Evolutionary conservation across 176 grass and related monocot species (phyloP).

Genomic region (Aechmea fasciata): DNA sequence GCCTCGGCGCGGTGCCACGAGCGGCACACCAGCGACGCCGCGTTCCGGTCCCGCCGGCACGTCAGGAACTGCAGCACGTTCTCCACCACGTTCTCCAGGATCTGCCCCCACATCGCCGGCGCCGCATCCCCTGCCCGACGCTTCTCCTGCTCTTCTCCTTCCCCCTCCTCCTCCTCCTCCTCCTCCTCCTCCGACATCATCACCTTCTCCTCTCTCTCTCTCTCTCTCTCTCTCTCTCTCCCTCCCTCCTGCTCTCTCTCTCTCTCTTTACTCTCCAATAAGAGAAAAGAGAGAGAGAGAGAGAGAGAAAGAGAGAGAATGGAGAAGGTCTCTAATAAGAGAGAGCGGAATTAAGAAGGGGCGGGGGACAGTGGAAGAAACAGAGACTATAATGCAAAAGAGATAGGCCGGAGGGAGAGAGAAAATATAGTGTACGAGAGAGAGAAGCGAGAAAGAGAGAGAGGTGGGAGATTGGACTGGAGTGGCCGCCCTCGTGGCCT

Average conservation of each 20-base stretch:
- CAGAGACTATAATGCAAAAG: too few species aligned
- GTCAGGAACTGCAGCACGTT: slow-evolving; percentile 86
- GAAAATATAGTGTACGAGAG: too few species aligned
- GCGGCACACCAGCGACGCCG: slow-evolving; percentile 69
- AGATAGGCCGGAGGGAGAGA: too few species aligned
- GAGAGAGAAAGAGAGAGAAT: neutral
- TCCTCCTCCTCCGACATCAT: slow-evolving; percentile 15
- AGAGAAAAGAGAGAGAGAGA: neutral
- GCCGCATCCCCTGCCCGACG: slow-evolving; percentile 16
- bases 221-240: slow-evolving; percentile 10
- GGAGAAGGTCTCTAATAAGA: neutral
- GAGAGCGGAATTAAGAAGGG: too few species aligned
- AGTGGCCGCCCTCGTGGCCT: too few species aligned
- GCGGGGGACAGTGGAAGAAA: too few species aligned
- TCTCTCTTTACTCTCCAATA: slow-evolving; percentile 1
- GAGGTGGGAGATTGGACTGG: too few species aligned
- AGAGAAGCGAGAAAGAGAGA: too few species aligned
- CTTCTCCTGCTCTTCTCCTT: slow-evolving; percentile 7
- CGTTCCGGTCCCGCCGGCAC: slow-evolving; percentile 48
- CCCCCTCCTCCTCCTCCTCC: slow-evolving; percentile 19
- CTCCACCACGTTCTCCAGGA: slow-evolving; percentile 89
- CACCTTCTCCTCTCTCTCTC: slow-evolving; percentile 4
- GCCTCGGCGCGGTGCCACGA: slow-evolving; percentile 81
- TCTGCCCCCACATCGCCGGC: slow-evolving; percentile 63
- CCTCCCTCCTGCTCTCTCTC: slow-evolving; percentile 11